These are phyloP conservation scores for Phalaenopsis equestris DNA, from an alignment of 106 monocot genomes.

Conservation along the genomic window DNA sequence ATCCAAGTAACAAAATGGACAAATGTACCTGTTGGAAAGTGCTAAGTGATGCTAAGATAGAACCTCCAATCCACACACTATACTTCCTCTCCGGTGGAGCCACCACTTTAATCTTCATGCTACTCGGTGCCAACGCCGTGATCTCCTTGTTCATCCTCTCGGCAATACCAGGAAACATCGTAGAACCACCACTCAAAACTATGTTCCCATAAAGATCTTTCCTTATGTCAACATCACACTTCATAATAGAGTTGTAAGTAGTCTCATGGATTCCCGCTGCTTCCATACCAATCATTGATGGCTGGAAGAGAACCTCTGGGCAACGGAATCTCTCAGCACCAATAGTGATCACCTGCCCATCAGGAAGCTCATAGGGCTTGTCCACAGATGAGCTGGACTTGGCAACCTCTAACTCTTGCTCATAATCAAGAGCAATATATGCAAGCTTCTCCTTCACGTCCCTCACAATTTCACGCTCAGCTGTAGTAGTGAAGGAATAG, in stretches of 20 bases:
- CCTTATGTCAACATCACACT: conserved; percentile 10
- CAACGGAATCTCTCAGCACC: conserved; percentile 9
- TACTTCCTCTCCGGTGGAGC: conserved; percentile 13
- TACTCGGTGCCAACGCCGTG: background rate
- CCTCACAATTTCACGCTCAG: conserved; percentile 8
- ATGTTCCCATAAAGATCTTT: conserved; percentile 9
- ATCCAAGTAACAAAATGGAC: background rate
- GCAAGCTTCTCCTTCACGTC: conserved; percentile 11
- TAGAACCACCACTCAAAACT: conserved; percentile 7
- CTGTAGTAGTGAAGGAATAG: conserved; percentile 9
- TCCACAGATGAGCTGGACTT: conserved; percentile 1
- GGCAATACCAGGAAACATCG: conserved; percentile 8
- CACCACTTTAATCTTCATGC: conserved; percentile 8
- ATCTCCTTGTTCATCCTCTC: conserved; percentile 10
- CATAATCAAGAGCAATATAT: conserved; percentile 4
- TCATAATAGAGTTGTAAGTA: conserved; percentile 10
- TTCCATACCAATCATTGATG: conserved; percentile 5
- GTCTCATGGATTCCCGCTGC: conserved; percentile 8
- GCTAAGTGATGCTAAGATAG: conserved; percentile 5
- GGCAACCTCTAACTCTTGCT: background rate
- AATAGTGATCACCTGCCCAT: conserved; percentile 5
- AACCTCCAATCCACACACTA: conserved; percentile 11
- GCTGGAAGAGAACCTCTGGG: conserved; percentile 8
- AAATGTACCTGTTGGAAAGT: conserved; percentile 7
- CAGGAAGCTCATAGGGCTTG: conserved; percentile 5